These are phyloP conservation scores for Fraxinus albicans DNA, from an alignment of 305 asterid genomes.

Conservation along the genomic window DNA sequence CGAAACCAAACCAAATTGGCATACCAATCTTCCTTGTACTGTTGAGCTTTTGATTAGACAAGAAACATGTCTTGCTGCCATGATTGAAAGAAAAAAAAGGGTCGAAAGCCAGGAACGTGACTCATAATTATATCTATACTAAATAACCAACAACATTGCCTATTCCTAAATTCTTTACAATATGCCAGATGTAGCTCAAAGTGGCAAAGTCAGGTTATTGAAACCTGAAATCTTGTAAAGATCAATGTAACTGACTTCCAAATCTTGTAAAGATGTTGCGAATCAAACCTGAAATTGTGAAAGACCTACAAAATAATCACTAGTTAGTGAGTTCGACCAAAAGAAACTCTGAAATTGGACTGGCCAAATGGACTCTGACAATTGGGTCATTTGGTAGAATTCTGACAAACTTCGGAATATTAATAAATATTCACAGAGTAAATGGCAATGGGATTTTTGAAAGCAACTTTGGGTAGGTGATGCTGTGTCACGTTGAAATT, in stretches of 20 bases:
- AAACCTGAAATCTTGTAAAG: not conserved
- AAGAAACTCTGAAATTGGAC: not conserved
- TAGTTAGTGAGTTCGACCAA: not conserved
- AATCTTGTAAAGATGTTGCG: not conserved
- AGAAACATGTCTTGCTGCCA: not conserved
- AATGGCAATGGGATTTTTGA: not conserved
- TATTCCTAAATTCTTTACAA: not conserved
- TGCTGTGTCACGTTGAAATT: slow-evolving; percentile 22
- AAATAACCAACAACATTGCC: not conserved
- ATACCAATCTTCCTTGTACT: not conserved
- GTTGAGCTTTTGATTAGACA: not conserved
- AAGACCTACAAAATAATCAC: not conserved
- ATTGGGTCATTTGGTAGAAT: not conserved
- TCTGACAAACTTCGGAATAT: not conserved
- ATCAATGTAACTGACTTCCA: not conserved
- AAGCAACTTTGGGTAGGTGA: not conserved
- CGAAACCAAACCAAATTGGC: not conserved
- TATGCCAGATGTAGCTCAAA: not conserved
- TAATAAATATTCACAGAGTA: too few species aligned
- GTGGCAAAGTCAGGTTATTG: not conserved
- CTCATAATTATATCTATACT: not conserved
- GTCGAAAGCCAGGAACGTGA: not conserved
- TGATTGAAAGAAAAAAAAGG: not conserved
- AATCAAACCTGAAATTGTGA: not conserved
- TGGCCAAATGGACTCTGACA: not conserved